A percentile compares a stretch with the other conserved stretches of the same genome.
phyloP scores from a whole-genome alignment of 208 protist genomes.

The Plasmodiophora brassicae region DNA sequence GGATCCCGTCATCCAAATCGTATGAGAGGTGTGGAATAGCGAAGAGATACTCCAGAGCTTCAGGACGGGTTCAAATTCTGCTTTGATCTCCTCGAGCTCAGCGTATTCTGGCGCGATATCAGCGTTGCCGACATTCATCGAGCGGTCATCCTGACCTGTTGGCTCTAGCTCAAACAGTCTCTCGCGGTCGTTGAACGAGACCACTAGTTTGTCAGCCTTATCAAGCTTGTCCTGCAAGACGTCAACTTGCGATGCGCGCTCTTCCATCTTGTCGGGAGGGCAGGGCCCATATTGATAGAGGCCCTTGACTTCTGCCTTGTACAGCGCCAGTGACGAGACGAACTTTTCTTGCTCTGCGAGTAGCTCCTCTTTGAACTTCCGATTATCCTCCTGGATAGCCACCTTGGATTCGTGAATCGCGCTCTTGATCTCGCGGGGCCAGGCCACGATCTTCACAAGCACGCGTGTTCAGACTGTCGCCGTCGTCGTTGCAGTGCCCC shows the following conservation, averaged over 20 bases:
- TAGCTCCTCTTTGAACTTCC: constrained; percentile 11
- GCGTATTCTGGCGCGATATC: neutral
- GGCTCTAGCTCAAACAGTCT: neutral
- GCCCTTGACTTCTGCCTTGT: neutral
- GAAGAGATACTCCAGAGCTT: constrained; percentile 18
- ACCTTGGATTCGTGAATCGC: neutral
- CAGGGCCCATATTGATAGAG: neutral
- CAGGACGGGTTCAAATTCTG: neutral
- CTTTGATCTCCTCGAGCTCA: neutral
- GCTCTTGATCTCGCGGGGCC: neutral
- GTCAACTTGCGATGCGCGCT: constrained; percentile 12
- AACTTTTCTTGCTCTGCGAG: constrained; percentile 23
- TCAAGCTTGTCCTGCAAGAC: constrained; percentile 11
- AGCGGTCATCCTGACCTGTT: neutral
- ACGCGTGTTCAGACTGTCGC: no score
- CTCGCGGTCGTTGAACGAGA: constrained; percentile 20
- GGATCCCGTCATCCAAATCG: constrained; percentile 12
- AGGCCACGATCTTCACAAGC: neutral
- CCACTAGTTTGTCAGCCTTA: constrained; percentile 13
- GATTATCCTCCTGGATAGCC: neutral
- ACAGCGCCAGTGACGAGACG: neutral
- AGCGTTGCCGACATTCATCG: neutral
- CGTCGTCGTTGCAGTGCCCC: no score
- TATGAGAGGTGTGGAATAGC: constrained; percentile 22
- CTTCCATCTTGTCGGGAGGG: constrained; percentile 2